Evolutionary conservation across 768 basidiomycete species (phyloP).

Genomic region (Lentinula edodes): DNA sequence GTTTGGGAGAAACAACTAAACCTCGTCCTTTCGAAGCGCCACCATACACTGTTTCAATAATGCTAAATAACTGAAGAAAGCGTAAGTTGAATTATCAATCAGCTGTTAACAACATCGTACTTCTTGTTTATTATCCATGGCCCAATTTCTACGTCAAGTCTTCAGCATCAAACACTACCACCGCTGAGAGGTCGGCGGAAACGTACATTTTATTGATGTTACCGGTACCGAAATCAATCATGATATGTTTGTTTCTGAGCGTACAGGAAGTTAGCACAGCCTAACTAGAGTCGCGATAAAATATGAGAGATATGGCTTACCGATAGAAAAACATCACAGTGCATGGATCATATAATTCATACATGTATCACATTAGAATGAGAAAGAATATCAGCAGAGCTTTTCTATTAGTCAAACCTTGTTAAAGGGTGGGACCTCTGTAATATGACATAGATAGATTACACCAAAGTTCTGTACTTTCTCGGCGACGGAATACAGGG

Average conservation of each 20-base stretch:
- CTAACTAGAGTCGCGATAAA: background rate
- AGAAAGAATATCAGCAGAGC: background rate
- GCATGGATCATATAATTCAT: conserved; percentile 95
- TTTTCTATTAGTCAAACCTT: conserved; percentile 51
- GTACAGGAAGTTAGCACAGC: conserved; percentile 3
- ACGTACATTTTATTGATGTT: conserved; percentile 99
- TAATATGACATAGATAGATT: conserved; percentile 93
- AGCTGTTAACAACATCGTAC: conserved; percentile 30
- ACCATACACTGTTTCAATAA: conserved; percentile 96
- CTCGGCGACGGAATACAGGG: conserved; percentile 85
- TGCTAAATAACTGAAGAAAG: conserved; percentile 79
- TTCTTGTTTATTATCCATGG: conserved; percentile 98
- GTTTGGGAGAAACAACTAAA: conserved; percentile 95
- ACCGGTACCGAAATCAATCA: conserved; percentile 99
- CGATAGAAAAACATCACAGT: conserved; percentile 99
- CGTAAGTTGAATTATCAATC: background rate
- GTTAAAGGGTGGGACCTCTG: conserved; percentile 96
- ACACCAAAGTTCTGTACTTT: conserved; percentile 99
- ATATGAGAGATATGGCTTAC: conserved; percentile 35
- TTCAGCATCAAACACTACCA: conserved; percentile 7
- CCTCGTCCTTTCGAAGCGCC: conserved; percentile 97
- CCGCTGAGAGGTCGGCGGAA: background rate
- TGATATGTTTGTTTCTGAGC: conserved; percentile 93
- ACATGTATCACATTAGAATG: conserved; percentile 61
- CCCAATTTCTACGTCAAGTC: conserved; percentile 74